Evolutionary conservation across 139 green algal genomes (phyloP).

Genomic region (Chlamydomonas sphaeroides): DNA sequence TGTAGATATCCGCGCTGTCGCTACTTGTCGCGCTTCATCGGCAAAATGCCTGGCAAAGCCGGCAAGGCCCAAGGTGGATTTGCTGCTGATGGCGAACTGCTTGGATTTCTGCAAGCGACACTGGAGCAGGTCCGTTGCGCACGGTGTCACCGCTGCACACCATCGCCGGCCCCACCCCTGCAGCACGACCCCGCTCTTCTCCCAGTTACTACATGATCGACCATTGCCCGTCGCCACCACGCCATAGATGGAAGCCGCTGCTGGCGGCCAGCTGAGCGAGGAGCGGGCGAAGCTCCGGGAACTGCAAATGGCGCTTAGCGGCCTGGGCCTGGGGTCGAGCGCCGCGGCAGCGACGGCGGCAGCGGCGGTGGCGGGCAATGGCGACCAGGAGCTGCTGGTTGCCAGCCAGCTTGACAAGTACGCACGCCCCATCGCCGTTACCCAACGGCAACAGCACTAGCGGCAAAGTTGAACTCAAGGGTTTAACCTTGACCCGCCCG

Average conservation of each 20-base stretch:
- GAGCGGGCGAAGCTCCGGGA: slow-evolving; percentile 22
- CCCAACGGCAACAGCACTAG: background rate
- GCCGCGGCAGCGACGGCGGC: background rate
- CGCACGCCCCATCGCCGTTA: background rate
- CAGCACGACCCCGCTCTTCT: too few species aligned
- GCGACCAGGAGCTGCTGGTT: background rate
- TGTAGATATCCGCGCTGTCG: too few species aligned
- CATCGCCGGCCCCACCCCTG: background rate
- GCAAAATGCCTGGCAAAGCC: background rate
- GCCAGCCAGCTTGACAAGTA: slow-evolving; percentile 17
- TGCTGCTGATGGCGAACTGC: background rate
- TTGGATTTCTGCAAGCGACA: background rate
- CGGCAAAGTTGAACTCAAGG: background rate
- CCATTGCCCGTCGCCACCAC: too few species aligned
- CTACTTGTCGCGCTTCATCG: background rate
- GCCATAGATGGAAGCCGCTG: slow-evolving; percentile 21
- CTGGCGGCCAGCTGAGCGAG: background rate
- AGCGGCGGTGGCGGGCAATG: background rate
- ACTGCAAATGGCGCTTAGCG: slow-evolving; percentile 11
- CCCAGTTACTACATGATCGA: background rate
- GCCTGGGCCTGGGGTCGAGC: background rate
- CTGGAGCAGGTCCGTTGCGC: background rate
- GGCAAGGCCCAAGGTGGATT: background rate
- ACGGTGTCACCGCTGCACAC: background rate
- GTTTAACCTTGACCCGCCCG: background rate